Percentiles rank a stretch among this genome's conserved stretches.
Evolutionary conservation across 208 protist genomes (phyloP).

Genomic region (Trypanosoma melophagium): DNA sequence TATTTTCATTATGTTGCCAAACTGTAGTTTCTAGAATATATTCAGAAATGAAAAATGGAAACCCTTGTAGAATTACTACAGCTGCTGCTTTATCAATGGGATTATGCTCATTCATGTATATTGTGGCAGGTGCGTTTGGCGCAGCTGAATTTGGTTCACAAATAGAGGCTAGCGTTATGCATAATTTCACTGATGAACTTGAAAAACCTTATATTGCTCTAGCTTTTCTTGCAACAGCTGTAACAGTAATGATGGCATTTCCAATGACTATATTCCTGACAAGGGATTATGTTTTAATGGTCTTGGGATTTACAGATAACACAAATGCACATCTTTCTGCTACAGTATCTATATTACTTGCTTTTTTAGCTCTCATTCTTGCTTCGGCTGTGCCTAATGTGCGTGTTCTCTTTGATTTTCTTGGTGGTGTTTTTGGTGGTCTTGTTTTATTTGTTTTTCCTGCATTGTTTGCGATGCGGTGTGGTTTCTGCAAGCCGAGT

Average conservation of each 20-base stretch:
- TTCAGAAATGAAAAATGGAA: conserved; percentile 66
- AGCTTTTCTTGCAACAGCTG: conserved; percentile 65
- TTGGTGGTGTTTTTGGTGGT: conserved; percentile 74
- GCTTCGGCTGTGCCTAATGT: conserved; percentile 76
- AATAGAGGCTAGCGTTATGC: conserved; percentile 72
- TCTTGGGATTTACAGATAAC: conserved; percentile 57
- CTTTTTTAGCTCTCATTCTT: conserved; percentile 61
- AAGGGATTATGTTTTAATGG: conserved; percentile 65
- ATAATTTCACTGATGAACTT: conserved; percentile 61
- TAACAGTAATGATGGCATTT: conserved; percentile 82
- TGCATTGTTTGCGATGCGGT: conserved; percentile 64
- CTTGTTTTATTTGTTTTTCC: conserved; percentile 77
- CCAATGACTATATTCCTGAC: conserved; percentile 84
- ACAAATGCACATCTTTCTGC: conserved; percentile 38
- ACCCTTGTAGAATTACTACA: conserved; percentile 46
- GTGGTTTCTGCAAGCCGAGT: conserved; percentile 41
- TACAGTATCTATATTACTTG: conserved; percentile 46
- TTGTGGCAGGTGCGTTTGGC: conserved; percentile 63
- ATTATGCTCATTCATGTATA: conserved; percentile 65
- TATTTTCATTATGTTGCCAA: conserved; percentile 86
- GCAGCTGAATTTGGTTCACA: conserved; percentile 58
- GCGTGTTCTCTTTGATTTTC: conserved; percentile 68
- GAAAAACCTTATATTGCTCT: conserved; percentile 47
- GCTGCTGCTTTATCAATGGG: conserved; percentile 59
- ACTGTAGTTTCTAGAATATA: conserved; percentile 72